Evolutionary conservation across 805 yeast species (phyloP).

Genomic region (Ogataea angusta): DNA sequence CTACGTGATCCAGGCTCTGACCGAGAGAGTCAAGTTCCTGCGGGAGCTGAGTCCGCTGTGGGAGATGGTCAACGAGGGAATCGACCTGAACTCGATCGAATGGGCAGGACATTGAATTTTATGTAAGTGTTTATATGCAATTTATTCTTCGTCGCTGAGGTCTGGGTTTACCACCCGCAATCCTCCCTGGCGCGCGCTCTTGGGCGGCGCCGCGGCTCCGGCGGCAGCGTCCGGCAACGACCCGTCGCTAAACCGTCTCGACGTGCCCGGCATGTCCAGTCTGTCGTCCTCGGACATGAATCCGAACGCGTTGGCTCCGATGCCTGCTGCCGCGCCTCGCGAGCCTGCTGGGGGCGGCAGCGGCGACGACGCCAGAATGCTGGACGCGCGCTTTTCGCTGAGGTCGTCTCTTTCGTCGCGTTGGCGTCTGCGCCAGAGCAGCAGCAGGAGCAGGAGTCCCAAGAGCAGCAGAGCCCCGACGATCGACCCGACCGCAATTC

Average conservation of each 20-base stretch:
- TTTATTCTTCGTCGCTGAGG: slow-evolving; percentile 20
- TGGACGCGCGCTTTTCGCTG: slow-evolving; percentile 11
- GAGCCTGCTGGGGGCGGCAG: slow-evolving; percentile 6
- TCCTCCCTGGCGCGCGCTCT: slow-evolving; percentile 17
- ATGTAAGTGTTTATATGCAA: slow-evolving; percentile 8
- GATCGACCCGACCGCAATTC: slow-evolving; percentile 33
- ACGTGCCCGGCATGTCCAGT: slow-evolving; percentile 23
- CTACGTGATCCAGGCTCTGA: slow-evolving; percentile 84
- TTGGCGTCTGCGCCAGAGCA: slow-evolving; percentile 24
- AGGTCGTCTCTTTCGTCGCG: slow-evolving; percentile 15
- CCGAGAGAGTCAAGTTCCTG: slow-evolving; percentile 84
- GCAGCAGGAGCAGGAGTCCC: slow-evolving; percentile 14
- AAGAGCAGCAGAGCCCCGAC: slow-evolving; percentile 23
- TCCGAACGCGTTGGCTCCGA: slow-evolving; percentile 23
- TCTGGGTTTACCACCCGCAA: slow-evolving; percentile 36
- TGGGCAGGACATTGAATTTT: slow-evolving; percentile 86
- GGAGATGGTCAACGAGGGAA: slow-evolving; percentile 99
- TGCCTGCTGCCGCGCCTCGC: slow-evolving; percentile 11
- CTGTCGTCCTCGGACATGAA: slow-evolving; percentile 24
- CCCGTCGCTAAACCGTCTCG: slow-evolving; percentile 34
- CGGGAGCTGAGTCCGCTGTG: slow-evolving; percentile 93
- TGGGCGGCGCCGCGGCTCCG: slow-evolving; percentile 12
- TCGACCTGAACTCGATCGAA: slow-evolving; percentile 87
- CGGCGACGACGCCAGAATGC: slow-evolving; percentile 13
- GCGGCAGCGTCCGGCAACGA: slow-evolving; percentile 35